Evolutionary conservation across 1,284 basidiomycete genomes (phyloP), one percentile per base, ranked within the genome.

Genomic region (Fomitopsis pinicola): DNA sequence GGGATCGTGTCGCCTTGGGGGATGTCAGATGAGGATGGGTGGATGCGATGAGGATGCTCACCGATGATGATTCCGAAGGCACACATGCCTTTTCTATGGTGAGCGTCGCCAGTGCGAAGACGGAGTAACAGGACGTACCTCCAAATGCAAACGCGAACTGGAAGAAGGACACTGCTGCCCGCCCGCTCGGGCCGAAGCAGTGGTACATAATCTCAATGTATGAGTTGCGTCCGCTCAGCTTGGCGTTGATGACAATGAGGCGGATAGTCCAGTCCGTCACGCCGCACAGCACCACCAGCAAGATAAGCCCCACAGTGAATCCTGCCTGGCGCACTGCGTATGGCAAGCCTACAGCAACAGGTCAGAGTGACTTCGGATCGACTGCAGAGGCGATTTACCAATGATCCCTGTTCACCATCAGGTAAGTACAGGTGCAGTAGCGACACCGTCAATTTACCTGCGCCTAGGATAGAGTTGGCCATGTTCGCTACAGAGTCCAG

Each of bases 261-360:
- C 96, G 89, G 63, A 99, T 98, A 3, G 97, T 99, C 97, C 97
- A 99, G 76, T 98, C 96, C 12, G 97, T 98, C 44, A 97, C 84
- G 28, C 77, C 82, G 50, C 93, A 95, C 14, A 99, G 80, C 7
- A 88, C 75, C 26, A 96, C 78, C 15, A 99, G 83, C 1, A 99
- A 82, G 9, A 89, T 58, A 14, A 98, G 76, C 6, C 97, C 97
- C 0, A 86, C 87, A 63, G 98, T 82, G 76, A 98, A 96, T 1
- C 96, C 96, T 28, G 96, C 94, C 79, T 97, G 92, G 67, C 88
- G 87, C 62, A 98, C 78, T 40, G 96, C 95, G 73, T 98, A 98
- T 1, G 96, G 96, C 26, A 98, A 78, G 59, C 88, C 94, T 95
- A 63, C 46, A 22, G 9, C 33, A 8, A 3, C 60, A 44, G 42